These are phyloP conservation scores for Umbellularia californica DNA, from an alignment of 164 flowering plant species.

Conservation along the genomic window DNA sequence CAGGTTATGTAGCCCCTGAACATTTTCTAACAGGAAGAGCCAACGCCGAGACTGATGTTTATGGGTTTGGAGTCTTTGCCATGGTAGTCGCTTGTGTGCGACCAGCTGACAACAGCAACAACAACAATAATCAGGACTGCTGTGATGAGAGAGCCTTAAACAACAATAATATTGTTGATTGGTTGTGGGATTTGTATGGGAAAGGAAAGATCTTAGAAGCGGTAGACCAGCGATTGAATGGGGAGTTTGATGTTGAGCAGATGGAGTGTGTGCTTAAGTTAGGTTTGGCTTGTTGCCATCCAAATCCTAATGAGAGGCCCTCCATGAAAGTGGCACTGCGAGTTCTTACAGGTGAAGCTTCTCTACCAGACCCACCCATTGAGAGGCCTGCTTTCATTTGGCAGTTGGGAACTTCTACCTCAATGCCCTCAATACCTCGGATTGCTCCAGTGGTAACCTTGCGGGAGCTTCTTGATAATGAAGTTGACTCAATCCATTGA, in stretches of 20 bases:
- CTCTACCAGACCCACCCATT: constrained; percentile 31
- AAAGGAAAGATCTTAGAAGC: constrained; percentile 9
- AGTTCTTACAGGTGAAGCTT: constrained; percentile 43
- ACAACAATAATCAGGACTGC: background rate
- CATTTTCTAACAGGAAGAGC: constrained; percentile 4
- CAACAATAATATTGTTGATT: constrained; percentile 16
- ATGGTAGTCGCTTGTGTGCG: constrained; percentile 38
- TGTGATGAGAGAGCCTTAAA: constrained; percentile 14
- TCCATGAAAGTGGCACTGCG: constrained; percentile 24
- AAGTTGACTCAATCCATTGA: too few relatives aligned
- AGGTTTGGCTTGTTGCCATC: constrained; percentile 13
- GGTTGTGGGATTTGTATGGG: constrained; percentile 19
- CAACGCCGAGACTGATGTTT: constrained; percentile 8
- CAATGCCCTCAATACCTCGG: too few relatives aligned
- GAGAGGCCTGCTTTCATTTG: constrained; percentile 47
- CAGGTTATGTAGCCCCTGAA: constrained; percentile 28
- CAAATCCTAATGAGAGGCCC: constrained; percentile 43
- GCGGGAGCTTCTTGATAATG: too few relatives aligned
- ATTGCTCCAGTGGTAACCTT: too few relatives aligned
- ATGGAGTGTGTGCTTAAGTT: background rate
- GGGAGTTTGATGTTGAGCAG: constrained; percentile 8
- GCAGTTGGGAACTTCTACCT: constrained; percentile 14
- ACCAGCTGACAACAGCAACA: constrained; percentile 9
- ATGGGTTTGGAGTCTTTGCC: constrained; percentile 9
- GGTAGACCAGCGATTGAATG: constrained; percentile 16